Evolutionary conservation across 1,284 basidiomycete genomes (phyloP), one percentile per base, ranked within the genome.

Genomic region (Sparassis latifolia): DNA sequence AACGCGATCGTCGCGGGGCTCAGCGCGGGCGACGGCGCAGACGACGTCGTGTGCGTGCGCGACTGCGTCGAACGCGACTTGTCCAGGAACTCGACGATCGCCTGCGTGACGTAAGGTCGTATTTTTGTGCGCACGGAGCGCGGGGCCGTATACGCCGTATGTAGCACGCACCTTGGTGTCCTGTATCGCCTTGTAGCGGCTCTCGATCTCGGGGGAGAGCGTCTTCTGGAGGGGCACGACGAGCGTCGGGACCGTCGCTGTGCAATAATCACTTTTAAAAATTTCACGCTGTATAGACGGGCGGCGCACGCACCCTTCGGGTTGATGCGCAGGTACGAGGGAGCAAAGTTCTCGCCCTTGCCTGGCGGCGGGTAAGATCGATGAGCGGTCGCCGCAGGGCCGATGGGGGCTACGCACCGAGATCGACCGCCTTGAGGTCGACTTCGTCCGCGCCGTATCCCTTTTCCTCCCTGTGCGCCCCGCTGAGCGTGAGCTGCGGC

Each of bases 231-330:
- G 71, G 0, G 92, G 92, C 3, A 93, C 90, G 28, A 93, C 84
- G 42, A 96, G 71, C 0, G 87, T 87, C 4, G 92, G 92, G 0
- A 94, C 78, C n/a, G 86, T 90, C 10, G 82, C 89, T 87, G 55
- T 33, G 20, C 40, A 10, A 38, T 33, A 40, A n/a, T n/a, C n/a
- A n/a, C n/a, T 29, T 28, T 32, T 44, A 29, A 48, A 27, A 6
- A 10, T 31, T 6, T 7, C 35, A 37, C 6, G 35, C 1, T 1
- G 35, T 37, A 1, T 20, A n/a, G 41, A 31, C n/a, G 10, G 28
- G 29, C n/a, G 20, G 32, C 20, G 33, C 28, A 48, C 61, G 29
- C 59, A 80, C 88, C 89, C 64, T 87, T 84, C 39, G 82, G 74
- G 65, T 90, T 94, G 65, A 95, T 71, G 47, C 90, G 82, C 51